A percentile compares a stretch with the other conserved stretches of the same genome.
Evolutionary conservation across 2,329 filamentous ascomycete species (phyloP).

Genomic region (Aquanectria penicillioides): DNA sequence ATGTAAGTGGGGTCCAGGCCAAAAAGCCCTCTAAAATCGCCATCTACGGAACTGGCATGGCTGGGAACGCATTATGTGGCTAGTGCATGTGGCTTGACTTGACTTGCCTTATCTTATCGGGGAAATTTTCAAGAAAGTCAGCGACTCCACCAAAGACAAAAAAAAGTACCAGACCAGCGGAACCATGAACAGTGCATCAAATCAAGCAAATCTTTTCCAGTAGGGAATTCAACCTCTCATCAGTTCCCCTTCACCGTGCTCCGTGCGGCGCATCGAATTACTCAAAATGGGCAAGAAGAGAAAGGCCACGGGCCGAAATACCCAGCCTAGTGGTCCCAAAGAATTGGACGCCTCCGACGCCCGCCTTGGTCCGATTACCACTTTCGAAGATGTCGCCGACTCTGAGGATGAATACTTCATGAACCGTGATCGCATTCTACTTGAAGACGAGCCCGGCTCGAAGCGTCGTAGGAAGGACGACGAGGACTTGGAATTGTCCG

Average conservation of each 20-base stretch:
- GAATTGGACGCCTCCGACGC: constrained; percentile 68
- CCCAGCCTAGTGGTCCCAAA: constrained; percentile 60
- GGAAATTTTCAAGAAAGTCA: constrained; percentile 14
- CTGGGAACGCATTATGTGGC: no score
- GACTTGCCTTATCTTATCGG: constrained; percentile 24
- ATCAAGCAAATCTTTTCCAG: constrained; percentile 1
- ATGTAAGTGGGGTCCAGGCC: no score
- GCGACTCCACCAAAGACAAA: constrained; percentile 9
- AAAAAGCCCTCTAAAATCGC: no score
- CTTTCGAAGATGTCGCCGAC: constrained; percentile 87
- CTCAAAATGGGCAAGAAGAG: constrained; percentile 71
- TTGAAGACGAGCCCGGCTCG: constrained; percentile 82
- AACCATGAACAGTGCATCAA: not conserved
- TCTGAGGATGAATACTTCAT: constrained; percentile 95
- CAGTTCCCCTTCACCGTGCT: not conserved
- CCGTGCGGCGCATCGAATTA: not conserved
- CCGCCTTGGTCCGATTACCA: constrained; percentile 68
- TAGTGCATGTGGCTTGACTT: not conserved
- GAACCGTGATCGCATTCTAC: constrained; percentile 83
- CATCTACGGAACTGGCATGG: no score
- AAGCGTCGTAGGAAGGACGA: constrained; percentile 82
- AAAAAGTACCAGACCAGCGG: constrained; percentile 12
- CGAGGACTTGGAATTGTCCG: constrained; percentile 71
- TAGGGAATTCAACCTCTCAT: not conserved
- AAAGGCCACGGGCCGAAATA: constrained; percentile 69